Evolutionary conservation across 768 basidiomycete genomes (phyloP), one percentile per base, ranked within the genome.

Genomic region (Mycena polygramma): DNA sequence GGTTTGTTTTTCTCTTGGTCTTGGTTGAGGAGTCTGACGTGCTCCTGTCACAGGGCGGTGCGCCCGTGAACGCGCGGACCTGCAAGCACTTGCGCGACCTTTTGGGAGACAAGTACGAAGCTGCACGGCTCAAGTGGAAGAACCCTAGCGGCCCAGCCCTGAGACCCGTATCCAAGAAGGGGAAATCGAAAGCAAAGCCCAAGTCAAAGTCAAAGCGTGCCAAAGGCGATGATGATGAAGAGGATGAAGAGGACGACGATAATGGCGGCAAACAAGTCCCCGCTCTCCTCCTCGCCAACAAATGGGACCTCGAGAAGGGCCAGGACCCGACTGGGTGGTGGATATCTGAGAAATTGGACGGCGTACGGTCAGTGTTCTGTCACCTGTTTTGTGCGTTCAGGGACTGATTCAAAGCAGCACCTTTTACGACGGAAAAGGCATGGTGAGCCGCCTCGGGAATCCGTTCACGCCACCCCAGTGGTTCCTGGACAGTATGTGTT

Each of bases 291-390:
- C 79, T 90, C 0, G 89, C 89, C 0, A 85, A 84, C 69, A 88
- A 88, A 61, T 89, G 88, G 88, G 88, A 89, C 61, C 66, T 88
- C 4, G 87, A 87, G 17, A 86, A 73, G 30, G 88, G 88, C 0
- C 79, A 80, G 22, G 89, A 90, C 73, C 88, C 88, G 1, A 83
- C 83, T 19, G 88, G 88, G 1, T 90, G 88, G 87, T 89, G 87
- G 87, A 84, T 89, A 37, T 88, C 87, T 4, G 89, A 90, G 73
- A 90, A 90, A 75, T 74, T 90, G 57, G 89, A 90, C 76, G 89
- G 89, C 65, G 88, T 90, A 41, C 80, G 89, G 88, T 89, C 69
- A n/a, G 84, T 53, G 22, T 59, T 69, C 3, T 60, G 53, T 22
- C 19, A 17, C 20, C 9, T 24, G n/a, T 35, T 9, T 24, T 30